Percentiles rank a stretch among this genome's conserved stretches.
Conservation (phyloP, 2,329 filamentous ascomycete genomes). For the Neonectria ditissima region DNA sequence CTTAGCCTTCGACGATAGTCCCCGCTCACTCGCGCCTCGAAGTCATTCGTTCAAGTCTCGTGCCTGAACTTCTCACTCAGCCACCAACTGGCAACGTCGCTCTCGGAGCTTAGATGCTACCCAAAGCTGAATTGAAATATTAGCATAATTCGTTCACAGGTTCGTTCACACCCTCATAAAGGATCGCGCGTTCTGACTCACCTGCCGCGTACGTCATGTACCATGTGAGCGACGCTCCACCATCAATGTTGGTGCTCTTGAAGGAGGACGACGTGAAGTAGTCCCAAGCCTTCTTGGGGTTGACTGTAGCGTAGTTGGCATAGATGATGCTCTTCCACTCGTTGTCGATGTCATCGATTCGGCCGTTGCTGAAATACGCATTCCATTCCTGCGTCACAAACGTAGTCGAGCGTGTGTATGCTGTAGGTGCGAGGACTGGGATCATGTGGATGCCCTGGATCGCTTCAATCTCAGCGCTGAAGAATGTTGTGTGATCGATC, state of each 20-base stretch:
- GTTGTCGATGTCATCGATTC: constrained; percentile 73
- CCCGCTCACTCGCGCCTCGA: not conserved
- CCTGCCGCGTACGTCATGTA: constrained; percentile 84
- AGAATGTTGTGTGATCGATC: constrained; percentile 91
- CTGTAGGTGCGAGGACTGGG: constrained; percentile 75
- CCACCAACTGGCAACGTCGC: not conserved
- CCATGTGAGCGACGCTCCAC: constrained; percentile 86
- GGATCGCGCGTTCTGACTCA: constrained; percentile 59
- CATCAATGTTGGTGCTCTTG: constrained; percentile 78
- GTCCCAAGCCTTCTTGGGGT: constrained; percentile 75
- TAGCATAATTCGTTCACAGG: constrained; percentile 26
- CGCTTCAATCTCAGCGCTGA: constrained; percentile 78
- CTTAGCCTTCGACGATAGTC: not conserved
- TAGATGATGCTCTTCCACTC: constrained; percentile 91
- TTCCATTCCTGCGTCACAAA: constrained; percentile 90
- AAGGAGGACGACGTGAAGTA: constrained; percentile 80
- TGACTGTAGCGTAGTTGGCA: constrained; percentile 82
- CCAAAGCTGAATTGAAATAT: constrained; percentile 38
- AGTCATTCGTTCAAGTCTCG: constrained; percentile 1
- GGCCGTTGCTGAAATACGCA: constrained; percentile 77
- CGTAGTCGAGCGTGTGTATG: constrained; percentile 71
- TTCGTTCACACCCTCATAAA: not conserved
- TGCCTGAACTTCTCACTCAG: not conserved
- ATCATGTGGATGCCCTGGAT: constrained; percentile 87
- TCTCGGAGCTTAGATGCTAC: constrained; percentile 23